Base-by-base conservation (phyloP, 352 stramenopile species). In the Elongisporangium prolatum region DNA sequence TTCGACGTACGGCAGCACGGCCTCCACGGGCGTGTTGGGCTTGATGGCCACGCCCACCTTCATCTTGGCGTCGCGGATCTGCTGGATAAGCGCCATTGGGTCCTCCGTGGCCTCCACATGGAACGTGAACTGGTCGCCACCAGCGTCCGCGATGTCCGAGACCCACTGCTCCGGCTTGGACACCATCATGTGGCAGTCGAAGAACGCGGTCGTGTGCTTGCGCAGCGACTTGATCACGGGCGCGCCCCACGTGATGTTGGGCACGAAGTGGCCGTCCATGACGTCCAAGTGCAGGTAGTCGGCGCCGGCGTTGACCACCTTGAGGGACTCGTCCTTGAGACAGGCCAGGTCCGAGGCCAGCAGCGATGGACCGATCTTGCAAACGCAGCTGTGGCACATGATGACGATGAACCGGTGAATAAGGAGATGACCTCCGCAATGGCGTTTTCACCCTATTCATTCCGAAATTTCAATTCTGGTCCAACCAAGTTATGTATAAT, bases 101-200 rank as follows among this genome's bases (percentile, higher is more conserved):
- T 89, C 69, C 4, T 58, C 21, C 48, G 86, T 93, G 22, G 93
- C 66, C 69, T 98, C 95, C 20, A 98, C 63, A 74, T 99, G 97
- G 77, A 99, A 99, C 22, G 93, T 99, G 74, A 98, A 98, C 71
- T 96, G 87, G 62, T 97, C 85, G 9, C 88, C 93, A 21, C 96
- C 96, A 21, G 96, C 97, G 54, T 97, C 92, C 10, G 93, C 92
- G 59, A 99, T 96, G 60, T 97, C 89, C 16, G 91, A 72, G 21
- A 99, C 90, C 95, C 96, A 99, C 68, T 98, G 93, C 67, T 96
- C 91, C 4, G 93, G 95, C 66, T 98, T 90, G 51, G 84, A 84
- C 20, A 98, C 96, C 96, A 99, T 99, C 81, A 99, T 96, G 80
- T 99, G 97, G 77, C 93, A 98, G 74, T 99, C 97, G 56, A 99